Conservation (phyloP, 345 rosid genomes). For the Aquilaria yunnanensis region DNA sequence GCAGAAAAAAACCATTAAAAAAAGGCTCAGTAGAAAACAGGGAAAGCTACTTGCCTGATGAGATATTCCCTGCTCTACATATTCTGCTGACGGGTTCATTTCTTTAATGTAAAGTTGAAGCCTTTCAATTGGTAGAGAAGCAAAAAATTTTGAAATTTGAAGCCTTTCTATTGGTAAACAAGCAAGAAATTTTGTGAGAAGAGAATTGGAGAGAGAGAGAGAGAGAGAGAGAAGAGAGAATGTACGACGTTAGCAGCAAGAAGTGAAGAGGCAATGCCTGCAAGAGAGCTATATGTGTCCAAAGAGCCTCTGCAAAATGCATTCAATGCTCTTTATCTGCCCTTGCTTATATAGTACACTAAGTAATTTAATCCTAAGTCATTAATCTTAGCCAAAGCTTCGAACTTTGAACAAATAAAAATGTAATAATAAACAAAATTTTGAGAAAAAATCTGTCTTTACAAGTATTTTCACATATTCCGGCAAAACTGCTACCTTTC, state of each 20-base stretch:
- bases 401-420: too few relatives aligned
- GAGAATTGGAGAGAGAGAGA: conserved; percentile 22
- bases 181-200: conserved; percentile 7
- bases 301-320: conserved; percentile 23
- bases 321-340: conserved; percentile 26
- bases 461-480: too few relatives aligned
- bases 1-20: neutral
- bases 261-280: conserved; percentile 17
- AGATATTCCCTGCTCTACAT: conserved; percentile 41
- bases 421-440: too few relatives aligned
- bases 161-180: neutral
- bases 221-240: conserved; percentile 21
- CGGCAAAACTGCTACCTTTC: too few relatives aligned
- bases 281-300: conserved; percentile 13
- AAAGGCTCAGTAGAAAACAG: neutral
- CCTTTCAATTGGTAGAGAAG: neutral
- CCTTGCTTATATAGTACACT: neutral
- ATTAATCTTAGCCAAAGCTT: neutral
- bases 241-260: conserved; percentile 33
- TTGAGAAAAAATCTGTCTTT: too few relatives aligned
- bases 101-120: conserved; percentile 9
- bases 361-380: neutral
- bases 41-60: conserved; percentile 36
- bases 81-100: conserved; percentile 44
- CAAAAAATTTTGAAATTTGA: neutral